phyloP scores from a whole-genome alignment of 495 filamentous ascomycete species.

The Echria macrotheca region DNA sequence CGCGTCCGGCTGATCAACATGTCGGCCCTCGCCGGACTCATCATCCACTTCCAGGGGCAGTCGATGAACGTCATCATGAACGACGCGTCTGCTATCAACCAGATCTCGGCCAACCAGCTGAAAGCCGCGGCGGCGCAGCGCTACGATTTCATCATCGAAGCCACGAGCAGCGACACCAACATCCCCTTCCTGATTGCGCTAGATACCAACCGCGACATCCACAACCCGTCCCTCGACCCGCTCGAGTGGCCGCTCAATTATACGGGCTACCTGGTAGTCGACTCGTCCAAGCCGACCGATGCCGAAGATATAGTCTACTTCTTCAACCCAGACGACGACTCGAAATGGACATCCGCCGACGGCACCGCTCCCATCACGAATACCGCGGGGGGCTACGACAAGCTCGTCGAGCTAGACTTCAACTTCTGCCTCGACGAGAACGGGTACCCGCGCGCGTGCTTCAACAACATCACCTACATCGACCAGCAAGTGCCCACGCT shows the following conservation, averaged over 20 bases:
- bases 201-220: slow-evolving; percentile 43
- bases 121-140: slow-evolving; percentile 58
- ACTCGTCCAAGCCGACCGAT: slow-evolving; percentile 48
- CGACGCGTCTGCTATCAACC: slow-evolving; percentile 39
- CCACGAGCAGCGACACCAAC: slow-evolving; percentile 40
- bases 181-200: slow-evolving; percentile 51
- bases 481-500: slow-evolving; percentile 70
- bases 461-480: slow-evolving; percentile 73
- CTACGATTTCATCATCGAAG: slow-evolving; percentile 52
- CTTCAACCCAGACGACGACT: slow-evolving; percentile 61
- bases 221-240: slow-evolving; percentile 22
- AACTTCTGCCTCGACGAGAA: slow-evolving; percentile 57
- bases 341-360: slow-evolving; percentile 55
- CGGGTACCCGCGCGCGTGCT: slow-evolving; percentile 62
- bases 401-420: slow-evolving; percentile 53
- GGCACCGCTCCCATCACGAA: slow-evolving; percentile 38
- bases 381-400: too few species aligned
- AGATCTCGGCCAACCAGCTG: slow-evolving; percentile 29
- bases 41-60: slow-evolving; percentile 59
- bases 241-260: slow-evolving; percentile 34
- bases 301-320: slow-evolving; percentile 41
- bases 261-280: slow-evolving; percentile 60
- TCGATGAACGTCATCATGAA: slow-evolving; percentile 57
- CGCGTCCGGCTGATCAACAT: slow-evolving; percentile 70
- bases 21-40: slow-evolving; percentile 53